Percentiles rank a stretch among this genome's conserved stretches.
Conservation (phyloP, 345 rosid genomes). For the Euphorbia peplus region DNA sequence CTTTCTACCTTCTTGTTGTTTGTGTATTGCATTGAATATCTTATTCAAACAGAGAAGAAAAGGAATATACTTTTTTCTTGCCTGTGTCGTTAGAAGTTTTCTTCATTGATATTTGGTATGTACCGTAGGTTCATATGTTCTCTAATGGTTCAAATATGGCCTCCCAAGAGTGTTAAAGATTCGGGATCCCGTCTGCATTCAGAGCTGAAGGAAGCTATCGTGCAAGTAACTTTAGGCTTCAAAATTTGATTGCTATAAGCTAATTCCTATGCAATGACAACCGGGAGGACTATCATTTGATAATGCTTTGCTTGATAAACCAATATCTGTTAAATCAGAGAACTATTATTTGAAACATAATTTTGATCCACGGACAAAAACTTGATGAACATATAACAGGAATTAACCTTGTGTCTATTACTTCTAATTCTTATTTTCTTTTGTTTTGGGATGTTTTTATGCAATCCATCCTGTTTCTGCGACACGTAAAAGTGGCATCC, state of each 20-base stretch:
- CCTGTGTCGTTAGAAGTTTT: not conserved
- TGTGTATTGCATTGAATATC: not conserved
- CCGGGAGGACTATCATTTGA: not conserved
- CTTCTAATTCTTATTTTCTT: no score
- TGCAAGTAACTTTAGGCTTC: conserved; percentile 52
- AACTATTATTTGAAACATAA: conserved; percentile 4
- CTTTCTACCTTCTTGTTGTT: not conserved
- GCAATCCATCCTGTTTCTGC: conserved; percentile 68
- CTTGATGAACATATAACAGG: not conserved
- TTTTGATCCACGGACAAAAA: not conserved
- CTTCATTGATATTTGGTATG: not conserved
- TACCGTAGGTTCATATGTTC: conserved; percentile 14
- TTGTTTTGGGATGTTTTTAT: conserved; percentile 19
- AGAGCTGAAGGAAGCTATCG: conserved; percentile 74
- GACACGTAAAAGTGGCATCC: conserved; percentile 70
- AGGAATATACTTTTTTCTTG: not conserved
- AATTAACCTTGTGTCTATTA: conserved; percentile 1
- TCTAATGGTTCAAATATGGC: conserved; percentile 77
- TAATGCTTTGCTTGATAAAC: not conserved
- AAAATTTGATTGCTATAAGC: conserved; percentile 7
- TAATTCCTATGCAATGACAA: not conserved
- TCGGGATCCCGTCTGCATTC: conserved; percentile 87
- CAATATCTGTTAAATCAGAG: not conserved
- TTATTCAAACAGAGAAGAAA: not conserved
- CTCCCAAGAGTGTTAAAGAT: conserved; percentile 94